Evolutionary conservation across 1,284 basidiomycete genomes (phyloP).

Genomic region (Fomitopsis betulina): DNA sequence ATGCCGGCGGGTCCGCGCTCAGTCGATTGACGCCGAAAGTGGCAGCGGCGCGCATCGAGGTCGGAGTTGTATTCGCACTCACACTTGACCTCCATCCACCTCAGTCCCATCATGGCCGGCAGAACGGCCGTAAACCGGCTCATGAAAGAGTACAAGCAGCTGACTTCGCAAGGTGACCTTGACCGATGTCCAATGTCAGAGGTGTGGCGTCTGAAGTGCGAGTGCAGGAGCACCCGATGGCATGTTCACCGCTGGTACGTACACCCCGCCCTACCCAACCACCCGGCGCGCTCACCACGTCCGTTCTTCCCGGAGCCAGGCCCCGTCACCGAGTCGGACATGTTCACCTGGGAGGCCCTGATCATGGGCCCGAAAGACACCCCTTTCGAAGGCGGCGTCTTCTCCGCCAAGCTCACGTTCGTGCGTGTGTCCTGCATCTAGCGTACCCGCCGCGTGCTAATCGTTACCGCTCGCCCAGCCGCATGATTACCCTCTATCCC

Average conservation of each 20-base stretch:
- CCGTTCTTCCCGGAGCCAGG: slow-evolving; percentile 39
- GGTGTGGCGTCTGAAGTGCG: not conserved
- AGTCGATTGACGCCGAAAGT: not conserved
- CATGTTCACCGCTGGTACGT: slow-evolving; percentile 87
- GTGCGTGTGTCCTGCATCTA: slow-evolving; percentile 45
- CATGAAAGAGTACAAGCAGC: slow-evolving; percentile 92
- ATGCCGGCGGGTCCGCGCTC: not conserved
- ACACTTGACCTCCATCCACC: not conserved
- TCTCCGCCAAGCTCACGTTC: slow-evolving; percentile 89
- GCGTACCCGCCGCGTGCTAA: not conserved
- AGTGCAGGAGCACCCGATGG: slow-evolving; percentile 77
- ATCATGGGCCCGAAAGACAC: slow-evolving; percentile 97
- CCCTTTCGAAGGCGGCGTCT: slow-evolving; percentile 97
- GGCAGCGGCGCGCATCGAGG: not conserved
- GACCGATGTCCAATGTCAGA: not conserved
- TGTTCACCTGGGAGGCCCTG: slow-evolving; percentile 98
- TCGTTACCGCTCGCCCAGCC: slow-evolving; percentile 48
- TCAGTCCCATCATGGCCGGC: not conserved
- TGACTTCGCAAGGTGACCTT: slow-evolving; percentile 55
- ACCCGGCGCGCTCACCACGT: slow-evolving; percentile 7
- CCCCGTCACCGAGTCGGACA: slow-evolving; percentile 90
- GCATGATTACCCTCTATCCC: slow-evolving; percentile 88
- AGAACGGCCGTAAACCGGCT: slow-evolving; percentile 73
- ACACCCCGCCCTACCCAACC: not conserved
- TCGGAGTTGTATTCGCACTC: not conserved